Evolutionary conservation across 345 rosid species (phyloP), one percentile per base, ranked within the genome.

Genomic region (Citrus medica): DNA sequence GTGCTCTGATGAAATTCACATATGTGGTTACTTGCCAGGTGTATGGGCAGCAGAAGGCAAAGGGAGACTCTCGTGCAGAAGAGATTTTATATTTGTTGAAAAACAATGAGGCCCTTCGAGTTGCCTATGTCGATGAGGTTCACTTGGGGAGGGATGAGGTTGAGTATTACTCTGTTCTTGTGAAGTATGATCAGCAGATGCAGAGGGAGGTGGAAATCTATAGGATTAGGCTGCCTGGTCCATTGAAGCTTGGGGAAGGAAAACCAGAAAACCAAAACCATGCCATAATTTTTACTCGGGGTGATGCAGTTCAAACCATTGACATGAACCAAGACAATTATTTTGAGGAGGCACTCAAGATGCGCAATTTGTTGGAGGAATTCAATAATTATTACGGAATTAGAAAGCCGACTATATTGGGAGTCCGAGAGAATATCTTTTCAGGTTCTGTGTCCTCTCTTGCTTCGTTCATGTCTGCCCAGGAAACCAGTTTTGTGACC

Each of bases 231-330:
- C 85, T 95, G 82, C 98, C 98, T 21, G 98, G 98, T 73, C 90
- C 94, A 14, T 74, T 95, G 85, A 93, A 89, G 87, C 82, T 95
- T 58, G 98, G 98, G 62, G 98, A 95, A 83, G 98, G 98, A 40
- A 95, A 95, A 81, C 98, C 98, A 12, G 98, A 93, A 82, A 95
- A 95, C 83, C 98, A 95, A 89, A 95, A 95, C 80, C 98, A 95
- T 79, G 98, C 98, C 74, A 83, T 94, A 73, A 94, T 94, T 80
- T 94, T 94, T 80, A 94, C 97, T 65, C 89, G 97, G 16, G 98
- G 98, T 64, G 98, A 94, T 80, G 98, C 98, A 53, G 76, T 95
- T 74, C 98, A 95, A 85, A 90, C 98, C 76, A 93, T 95, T 35
- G 98, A 95, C 86, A 95, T 95, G 98, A 93, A 95, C 87, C 98